These are phyloP conservation scores for Cutaneotrichosporon curvatum DNA, from an alignment of 1,284 basidiomycete genomes.

Conservation along the genomic window DNA sequence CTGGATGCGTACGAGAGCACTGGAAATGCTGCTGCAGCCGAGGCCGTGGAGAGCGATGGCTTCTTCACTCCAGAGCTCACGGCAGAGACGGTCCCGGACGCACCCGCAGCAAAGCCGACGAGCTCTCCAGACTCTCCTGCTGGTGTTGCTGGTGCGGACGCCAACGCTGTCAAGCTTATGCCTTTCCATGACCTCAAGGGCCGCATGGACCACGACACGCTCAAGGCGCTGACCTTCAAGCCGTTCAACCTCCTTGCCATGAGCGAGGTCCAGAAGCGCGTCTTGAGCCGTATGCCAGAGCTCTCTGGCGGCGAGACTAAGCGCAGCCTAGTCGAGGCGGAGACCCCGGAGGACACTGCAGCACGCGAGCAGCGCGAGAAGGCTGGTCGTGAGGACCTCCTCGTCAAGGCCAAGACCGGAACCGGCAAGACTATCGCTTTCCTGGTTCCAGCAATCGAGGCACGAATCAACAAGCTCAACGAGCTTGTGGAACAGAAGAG, in stretches of 20 bases:
- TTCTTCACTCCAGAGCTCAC: slow-evolving; percentile 15
- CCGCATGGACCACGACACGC: slow-evolving; percentile 49
- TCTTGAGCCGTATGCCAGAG: slow-evolving; percentile 57
- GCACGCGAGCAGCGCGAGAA: slow-evolving; percentile 16
- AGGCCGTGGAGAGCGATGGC: slow-evolving; percentile 3
- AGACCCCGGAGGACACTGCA: slow-evolving; percentile 11
- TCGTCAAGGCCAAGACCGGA: slow-evolving; percentile 69
- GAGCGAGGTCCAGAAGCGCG: slow-evolving; percentile 77
- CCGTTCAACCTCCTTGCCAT: slow-evolving; percentile 70
- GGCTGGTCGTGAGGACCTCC: slow-evolving; percentile 31
- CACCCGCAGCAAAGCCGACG: not conserved
- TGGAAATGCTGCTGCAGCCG: not conserved
- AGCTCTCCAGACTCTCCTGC: not conserved
- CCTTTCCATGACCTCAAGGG: slow-evolving; percentile 50
- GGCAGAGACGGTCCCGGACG: not conserved
- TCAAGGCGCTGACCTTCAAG: slow-evolving; percentile 58
- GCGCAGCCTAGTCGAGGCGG: slow-evolving; percentile 2
- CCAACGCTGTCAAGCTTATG: slow-evolving; percentile 9
- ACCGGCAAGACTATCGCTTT: slow-evolving; percentile 88
- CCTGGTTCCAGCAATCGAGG: slow-evolving; percentile 79
- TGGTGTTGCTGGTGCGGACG: not conserved
- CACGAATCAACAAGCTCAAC: slow-evolving; percentile 51
- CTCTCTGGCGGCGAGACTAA: slow-evolving; percentile 35
- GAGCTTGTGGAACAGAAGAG: slow-evolving; percentile 23
- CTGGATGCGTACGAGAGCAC: too few species aligned